Conservation (phyloP, 352 stramenopile species). For the Elongisporangium anandrum region DNA sequence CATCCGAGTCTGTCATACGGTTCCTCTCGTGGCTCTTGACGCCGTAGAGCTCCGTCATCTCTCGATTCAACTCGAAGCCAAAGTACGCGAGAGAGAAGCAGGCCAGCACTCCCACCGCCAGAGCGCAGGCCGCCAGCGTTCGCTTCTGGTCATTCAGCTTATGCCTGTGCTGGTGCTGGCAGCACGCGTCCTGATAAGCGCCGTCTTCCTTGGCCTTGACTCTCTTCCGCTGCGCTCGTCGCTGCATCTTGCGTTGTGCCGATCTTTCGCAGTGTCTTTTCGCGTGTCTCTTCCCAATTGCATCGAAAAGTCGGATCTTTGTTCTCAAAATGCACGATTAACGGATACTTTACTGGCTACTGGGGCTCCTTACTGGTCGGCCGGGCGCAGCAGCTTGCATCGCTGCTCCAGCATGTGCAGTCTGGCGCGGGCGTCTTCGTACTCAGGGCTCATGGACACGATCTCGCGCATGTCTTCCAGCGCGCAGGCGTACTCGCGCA, state of each 20-base stretch:
- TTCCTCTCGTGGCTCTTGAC: no score
- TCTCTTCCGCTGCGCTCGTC: not conserved
- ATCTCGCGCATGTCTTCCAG: constrained; percentile 53
- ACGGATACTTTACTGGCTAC: not conserved
- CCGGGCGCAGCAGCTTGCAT: constrained; percentile 27
- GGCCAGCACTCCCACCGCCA: not conserved
- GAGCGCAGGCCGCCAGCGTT: not conserved
- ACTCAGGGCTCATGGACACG: constrained; percentile 47
- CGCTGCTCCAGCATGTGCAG: constrained; percentile 36
- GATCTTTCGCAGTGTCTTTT: not conserved
- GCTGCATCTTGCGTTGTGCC: not conserved
- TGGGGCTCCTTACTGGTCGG: not conserved
- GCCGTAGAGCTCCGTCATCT: not conserved
- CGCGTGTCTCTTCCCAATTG: not conserved
- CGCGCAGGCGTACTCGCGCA: constrained; percentile 52
- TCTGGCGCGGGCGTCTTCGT: constrained; percentile 39
- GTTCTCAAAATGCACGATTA: not conserved
- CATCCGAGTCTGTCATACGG: not conserved
- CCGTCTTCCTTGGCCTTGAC: not conserved
- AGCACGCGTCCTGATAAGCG: not conserved
- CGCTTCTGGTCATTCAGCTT: not conserved
- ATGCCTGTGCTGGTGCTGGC: not conserved
- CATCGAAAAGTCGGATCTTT: not conserved
- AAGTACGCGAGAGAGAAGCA: not conserved
- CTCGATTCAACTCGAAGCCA: not conserved